Conservation (phyloP, 768 basidiomycete genomes). For the Bullera alba region DNA sequence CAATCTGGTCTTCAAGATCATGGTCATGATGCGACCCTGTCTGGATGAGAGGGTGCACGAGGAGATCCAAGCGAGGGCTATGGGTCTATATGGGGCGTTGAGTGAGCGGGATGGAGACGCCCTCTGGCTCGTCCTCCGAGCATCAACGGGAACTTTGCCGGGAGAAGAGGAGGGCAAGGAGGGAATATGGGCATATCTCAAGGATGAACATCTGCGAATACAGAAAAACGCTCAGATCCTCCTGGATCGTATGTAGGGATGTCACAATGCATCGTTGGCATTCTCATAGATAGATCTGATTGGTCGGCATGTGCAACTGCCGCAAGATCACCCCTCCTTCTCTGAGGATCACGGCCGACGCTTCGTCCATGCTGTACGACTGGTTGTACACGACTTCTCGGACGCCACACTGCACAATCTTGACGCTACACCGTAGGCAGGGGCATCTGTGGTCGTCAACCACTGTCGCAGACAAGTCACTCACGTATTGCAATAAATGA, state of each 20-base stretch:
- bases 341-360: conserved; percentile 67
- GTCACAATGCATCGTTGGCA: background rate
- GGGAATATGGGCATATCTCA: conserved; percentile 22
- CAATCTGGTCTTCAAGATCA: conserved; percentile 69
- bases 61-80: conserved; percentile 65
- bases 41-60: conserved; percentile 60
- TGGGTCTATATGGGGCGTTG: conserved; percentile 59
- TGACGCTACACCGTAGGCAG: conserved; percentile 90
- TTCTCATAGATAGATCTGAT: background rate
- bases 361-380: conserved; percentile 92
- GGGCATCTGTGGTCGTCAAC: conserved; percentile 63
- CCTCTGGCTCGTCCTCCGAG: conserved; percentile 67
- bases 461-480: conserved; percentile 36
- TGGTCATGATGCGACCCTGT: conserved; percentile 69
- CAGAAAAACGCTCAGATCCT: conserved; percentile 13
- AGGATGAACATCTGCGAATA: conserved; percentile 24
- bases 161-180: conserved; percentile 12
- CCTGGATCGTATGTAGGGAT: background rate
- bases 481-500: conserved; percentile 98
- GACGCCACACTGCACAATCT: conserved; percentile 92
- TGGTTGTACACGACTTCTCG: conserved; percentile 89
- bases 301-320: conserved; percentile 48
- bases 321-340: conserved; percentile 77
- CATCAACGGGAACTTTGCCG: too few species aligned
- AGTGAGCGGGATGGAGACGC: conserved; percentile 64